A percentile compares a stretch with the other conserved stretches of the same genome.
phyloP scores from a whole-genome alignment of 305 asterid genomes.

The Euphrasia arctica region DNA sequence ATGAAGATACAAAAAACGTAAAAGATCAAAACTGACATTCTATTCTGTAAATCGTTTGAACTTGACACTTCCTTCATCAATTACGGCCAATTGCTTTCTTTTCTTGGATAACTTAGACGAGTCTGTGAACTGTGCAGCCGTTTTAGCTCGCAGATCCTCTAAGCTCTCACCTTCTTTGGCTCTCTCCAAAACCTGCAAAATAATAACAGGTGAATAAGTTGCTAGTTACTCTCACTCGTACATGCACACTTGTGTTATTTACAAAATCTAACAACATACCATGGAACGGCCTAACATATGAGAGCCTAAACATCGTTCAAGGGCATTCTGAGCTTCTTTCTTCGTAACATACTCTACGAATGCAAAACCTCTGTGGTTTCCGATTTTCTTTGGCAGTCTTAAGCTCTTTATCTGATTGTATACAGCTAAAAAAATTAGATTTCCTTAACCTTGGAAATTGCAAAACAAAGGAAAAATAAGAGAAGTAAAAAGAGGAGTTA shows the following conservation, averaged over 20 bases:
- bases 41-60: constrained; percentile 46
- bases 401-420: constrained; percentile 67
- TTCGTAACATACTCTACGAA: constrained; percentile 83
- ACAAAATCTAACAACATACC: constrained; percentile 55
- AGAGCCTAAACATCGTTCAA: constrained; percentile 67
- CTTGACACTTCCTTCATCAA: constrained; percentile 55
- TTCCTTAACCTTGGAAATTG: not conserved
- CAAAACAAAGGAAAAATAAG: not conserved
- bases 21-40: not conserved
- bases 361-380: constrained; percentile 91
- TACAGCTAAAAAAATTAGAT: not conserved
- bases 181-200: constrained; percentile 77
- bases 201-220: constrained; percentile 14
- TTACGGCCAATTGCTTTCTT: constrained; percentile 50
- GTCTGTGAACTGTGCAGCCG: constrained; percentile 72
- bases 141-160: constrained; percentile 78
- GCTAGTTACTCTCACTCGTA: not conserved
- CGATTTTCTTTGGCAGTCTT: constrained; percentile 73
- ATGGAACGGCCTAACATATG: constrained; percentile 95
- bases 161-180: constrained; percentile 93
- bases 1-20: not conserved
- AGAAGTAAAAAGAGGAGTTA: constrained; percentile 8
- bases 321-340: constrained; percentile 89
- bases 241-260: not conserved
- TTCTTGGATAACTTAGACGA: constrained; percentile 57